Evolutionary conservation across 2,329 filamentous ascomycete species (phyloP).

Genomic region (Talaromyces marneffei): DNA sequence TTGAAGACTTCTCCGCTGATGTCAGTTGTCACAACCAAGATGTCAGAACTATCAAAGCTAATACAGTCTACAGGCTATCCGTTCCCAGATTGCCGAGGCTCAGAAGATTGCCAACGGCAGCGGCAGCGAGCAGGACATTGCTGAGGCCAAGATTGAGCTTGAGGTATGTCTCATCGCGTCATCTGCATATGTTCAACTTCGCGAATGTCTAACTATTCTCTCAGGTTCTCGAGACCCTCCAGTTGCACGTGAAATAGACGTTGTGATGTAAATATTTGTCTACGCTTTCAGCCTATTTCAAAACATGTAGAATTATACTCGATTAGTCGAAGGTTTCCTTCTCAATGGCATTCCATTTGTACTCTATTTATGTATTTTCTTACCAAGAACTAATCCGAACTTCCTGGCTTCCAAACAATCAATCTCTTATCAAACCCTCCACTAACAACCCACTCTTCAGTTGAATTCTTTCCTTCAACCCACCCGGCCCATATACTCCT

Average conservation of each 20-base stretch:
- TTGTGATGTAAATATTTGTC: constrained; percentile 37
- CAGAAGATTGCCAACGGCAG: constrained; percentile 88
- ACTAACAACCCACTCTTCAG: constrained; percentile 53
- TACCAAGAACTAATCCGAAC: background rate
- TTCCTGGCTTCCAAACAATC: constrained; percentile 49
- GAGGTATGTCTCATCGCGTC: constrained; percentile 59
- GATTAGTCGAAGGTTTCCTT: constrained; percentile 24
- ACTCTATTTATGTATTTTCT: constrained; percentile 6
- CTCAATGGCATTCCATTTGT: constrained; percentile 17
- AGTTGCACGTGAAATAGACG: constrained; percentile 45
- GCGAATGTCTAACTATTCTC: constrained; percentile 8
- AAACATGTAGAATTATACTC: constrained; percentile 36
- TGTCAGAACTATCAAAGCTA: background rate
- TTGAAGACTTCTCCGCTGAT: constrained; percentile 94
- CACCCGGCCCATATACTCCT: constrained; percentile 53
- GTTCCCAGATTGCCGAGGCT: constrained; percentile 84
- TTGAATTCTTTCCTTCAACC: constrained; percentile 27
- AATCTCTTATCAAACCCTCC: constrained; percentile 60
- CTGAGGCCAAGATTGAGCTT: constrained; percentile 97
- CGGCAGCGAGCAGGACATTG: constrained; percentile 94
- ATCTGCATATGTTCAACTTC: background rate
- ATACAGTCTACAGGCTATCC: constrained; percentile 55
- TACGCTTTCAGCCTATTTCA: constrained; percentile 18
- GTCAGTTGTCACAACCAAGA: constrained; percentile 32
- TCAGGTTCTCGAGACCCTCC: constrained; percentile 46